Evolutionary conservation across 352 stramenopile genomes (phyloP), one percentile per base, ranked within the genome.

Genomic region (Globisporangium sylvaticum): DNA sequence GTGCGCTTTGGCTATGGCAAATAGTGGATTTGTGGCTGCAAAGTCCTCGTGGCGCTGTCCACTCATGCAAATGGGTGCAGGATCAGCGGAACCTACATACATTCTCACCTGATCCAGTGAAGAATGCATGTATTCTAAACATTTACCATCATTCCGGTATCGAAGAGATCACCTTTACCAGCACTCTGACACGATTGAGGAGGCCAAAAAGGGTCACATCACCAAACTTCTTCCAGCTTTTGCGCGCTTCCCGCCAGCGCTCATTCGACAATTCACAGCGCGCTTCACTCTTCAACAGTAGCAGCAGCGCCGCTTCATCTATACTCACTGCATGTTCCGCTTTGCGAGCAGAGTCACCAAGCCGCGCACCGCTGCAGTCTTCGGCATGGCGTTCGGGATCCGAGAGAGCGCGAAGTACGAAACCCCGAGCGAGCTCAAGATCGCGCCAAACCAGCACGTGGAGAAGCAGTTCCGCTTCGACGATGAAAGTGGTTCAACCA

Each of bases 381-480:
- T 69, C 22, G 65, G 65, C 12, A 53, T 58, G 29, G 60, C 58
- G 29, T 69, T 61, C 34, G 27, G 22, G 0, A 60, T 69, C 12
- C 64, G 24, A 3, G 56, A 69, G 37, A 69, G 64, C 32, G 29
- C 44, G 1, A 10, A 10, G 24, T 69, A 69, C 34, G 64, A 69
- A 6, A 63, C 64, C n/a, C 56, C 46, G 32, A 39, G 15, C 12
- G 37, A 69, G 55, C 42, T 65, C 65, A 60, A 66, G 54, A 71
- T 71, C 52, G 65, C 65, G 4, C 58, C 65, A 6, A 66, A 71
- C 29, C 58, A 71, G 59, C 52, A 29, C 22, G 34, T 71, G 8
- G 58, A 71, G 60, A 71, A 71, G 39, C 65, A 66, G 24, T 71
- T 66, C 39, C 58, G 58, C 10, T 46, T 71, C 52, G 48, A 59